Evolutionary conservation across 371 early-diverging fungal species (phyloP), one percentile per base, ranked within the genome.

Genomic region (Mortierella sp.): DNA sequence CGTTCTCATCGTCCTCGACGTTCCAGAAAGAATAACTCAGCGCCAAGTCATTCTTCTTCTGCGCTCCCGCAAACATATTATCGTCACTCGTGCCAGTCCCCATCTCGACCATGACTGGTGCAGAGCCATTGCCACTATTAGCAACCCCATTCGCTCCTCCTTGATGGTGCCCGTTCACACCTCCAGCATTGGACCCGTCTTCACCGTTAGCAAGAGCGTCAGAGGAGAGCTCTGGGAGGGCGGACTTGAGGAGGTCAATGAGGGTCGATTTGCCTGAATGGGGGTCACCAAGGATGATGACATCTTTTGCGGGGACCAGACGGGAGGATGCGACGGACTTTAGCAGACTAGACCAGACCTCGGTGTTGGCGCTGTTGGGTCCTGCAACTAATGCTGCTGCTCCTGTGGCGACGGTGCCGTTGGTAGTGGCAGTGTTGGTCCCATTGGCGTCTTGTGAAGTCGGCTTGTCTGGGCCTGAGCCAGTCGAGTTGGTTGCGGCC

Each of bases 11-110:
- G 72, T 91, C 92, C 68, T 95, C 95, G 46, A 98, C 91, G 81
- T 97, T 97, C 81, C 95, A 90, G 90, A 91, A 97, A 6, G 94
- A 92, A 82, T 96, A 98, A 44, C 96, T 93, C 60, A 98, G 89
- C 29, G 96, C 97, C 70, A 97, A 89, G 41, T 96, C 96, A 73
- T 92, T 93, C 75, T 93, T 93, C 76, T 91, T 88, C 80, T 90
- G 89, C 81, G 80, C 82, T 72, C 77, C 58, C 68, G 75, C 63
- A 79, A 78, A 80, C 48, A 82, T 70, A 54, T 82, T 63, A 38
- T 85, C 86, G 48, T 85, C 86, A 27, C 77, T 77, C 6, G 86
- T 85, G 80, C 82, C 74, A 5, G 86, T 85, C 41, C 86, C 86
- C 86, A 85, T 85, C 82, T 93, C 90, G 73, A 92, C 93, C 75